phyloP scores from a whole-genome alignment of 2,329 filamentous ascomycete species.

The Nakataea oryzae region DNA sequence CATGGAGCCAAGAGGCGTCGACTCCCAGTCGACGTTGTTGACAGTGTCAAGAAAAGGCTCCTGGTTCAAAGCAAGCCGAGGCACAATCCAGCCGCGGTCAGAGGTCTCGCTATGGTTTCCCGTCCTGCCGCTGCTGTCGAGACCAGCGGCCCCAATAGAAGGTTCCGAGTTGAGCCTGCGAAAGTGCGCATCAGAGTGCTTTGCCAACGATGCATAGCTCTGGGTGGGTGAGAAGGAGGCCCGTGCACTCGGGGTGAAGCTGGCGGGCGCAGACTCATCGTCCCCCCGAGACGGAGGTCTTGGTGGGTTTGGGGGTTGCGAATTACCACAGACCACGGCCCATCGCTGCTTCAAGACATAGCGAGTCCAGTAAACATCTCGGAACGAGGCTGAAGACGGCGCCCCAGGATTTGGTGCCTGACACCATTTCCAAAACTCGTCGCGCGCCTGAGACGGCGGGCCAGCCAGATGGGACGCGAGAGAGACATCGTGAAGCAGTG shows the following conservation, averaged over 20 bases:
- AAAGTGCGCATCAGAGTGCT: background rate
- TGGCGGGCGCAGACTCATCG: background rate
- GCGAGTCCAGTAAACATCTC: slow-evolving; percentile 10
- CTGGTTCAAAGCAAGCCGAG: slow-evolving; percentile 13
- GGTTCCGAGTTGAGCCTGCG: background rate
- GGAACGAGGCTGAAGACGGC: background rate
- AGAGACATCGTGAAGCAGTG: slow-evolving; percentile 11
- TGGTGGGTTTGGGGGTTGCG: background rate
- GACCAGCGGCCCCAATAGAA: background rate
- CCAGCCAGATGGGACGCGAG: slow-evolving; percentile 9
- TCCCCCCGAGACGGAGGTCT: background rate
- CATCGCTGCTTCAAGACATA: slow-evolving; percentile 5
- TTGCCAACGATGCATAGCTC: background rate
- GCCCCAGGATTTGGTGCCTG: background rate
- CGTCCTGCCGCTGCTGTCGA: background rate
- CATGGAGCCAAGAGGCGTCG: slow-evolving; percentile 32
- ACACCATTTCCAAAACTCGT: slow-evolving; percentile 15
- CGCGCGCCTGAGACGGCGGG: slow-evolving; percentile 6
- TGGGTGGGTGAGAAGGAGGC: background rate
- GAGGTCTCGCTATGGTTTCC: background rate
- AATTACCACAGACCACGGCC: slow-evolving; percentile 9
- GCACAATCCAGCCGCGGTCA: slow-evolving; percentile 1
- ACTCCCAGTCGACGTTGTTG: slow-evolving; percentile 30
- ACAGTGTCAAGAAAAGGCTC: slow-evolving; percentile 24
- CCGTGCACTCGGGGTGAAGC: background rate